Conservation (phyloP, 345 rosid species). For the Salix purpurea region DNA sequence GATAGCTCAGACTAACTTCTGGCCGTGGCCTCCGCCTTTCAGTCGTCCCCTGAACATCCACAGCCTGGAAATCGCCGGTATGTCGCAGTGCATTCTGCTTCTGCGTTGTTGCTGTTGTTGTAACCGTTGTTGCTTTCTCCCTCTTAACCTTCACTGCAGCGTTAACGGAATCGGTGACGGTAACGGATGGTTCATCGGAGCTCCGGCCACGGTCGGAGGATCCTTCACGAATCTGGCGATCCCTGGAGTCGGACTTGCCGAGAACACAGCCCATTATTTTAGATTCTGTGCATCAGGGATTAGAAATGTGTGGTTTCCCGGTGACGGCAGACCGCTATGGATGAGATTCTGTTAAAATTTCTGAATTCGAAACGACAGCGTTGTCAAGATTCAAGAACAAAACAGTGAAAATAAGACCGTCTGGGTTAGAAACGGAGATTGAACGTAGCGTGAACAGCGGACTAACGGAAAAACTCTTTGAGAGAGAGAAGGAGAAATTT, state of each 20-base stretch:
- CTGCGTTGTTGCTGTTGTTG: background rate
- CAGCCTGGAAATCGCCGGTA: constrained; percentile 36
- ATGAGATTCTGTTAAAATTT: background rate
- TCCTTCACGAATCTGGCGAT: constrained; percentile 24
- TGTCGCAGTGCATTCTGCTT: constrained; percentile 27
- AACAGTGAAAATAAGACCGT: too few relatives aligned
- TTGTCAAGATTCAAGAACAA: background rate
- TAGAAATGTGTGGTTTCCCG: constrained; percentile 11
- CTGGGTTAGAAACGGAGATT: background rate
- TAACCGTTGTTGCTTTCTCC: background rate
- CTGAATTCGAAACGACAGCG: constrained; percentile 3
- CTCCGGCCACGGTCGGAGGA: constrained; percentile 28
- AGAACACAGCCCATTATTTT: constrained; percentile 61
- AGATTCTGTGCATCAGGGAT: constrained; percentile 15
- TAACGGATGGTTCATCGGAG: constrained; percentile 25
- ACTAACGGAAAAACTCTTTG: background rate
- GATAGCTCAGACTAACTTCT: constrained; percentile 21
- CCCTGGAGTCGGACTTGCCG: constrained; percentile 33
- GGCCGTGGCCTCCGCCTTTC: constrained; percentile 31
- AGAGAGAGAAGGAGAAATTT: background rate
- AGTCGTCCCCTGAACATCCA: constrained; percentile 20
- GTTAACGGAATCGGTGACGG: constrained; percentile 27
- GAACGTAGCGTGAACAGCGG: background rate
- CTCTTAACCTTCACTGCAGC: constrained; percentile 21
- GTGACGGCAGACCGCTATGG: background rate